Evolutionary conservation across 257 asterid genomes (phyloP).

Genomic region (Nicotiana noctiflora): DNA sequence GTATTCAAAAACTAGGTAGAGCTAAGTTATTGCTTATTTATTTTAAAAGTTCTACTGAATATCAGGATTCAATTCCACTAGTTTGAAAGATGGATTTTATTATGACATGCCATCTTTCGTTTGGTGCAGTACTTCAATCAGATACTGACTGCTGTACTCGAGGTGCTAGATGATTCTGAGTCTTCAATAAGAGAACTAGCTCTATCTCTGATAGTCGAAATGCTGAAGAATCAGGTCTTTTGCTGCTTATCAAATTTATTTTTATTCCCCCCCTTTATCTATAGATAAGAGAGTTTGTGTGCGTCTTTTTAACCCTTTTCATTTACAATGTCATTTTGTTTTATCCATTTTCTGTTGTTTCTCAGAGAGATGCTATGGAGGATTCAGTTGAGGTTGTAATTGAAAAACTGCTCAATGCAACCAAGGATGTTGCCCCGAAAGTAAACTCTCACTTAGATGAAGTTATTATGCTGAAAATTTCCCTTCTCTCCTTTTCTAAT

Average conservation of each 20-base stretch:
- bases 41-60: neutral
- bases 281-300: neutral
- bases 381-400: slow-evolving; percentile 85
- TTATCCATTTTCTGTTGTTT: slow-evolving; percentile 9
- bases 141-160: slow-evolving; percentile 83
- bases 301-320: neutral
- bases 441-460: slow-evolving; percentile 29
- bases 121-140: slow-evolving; percentile 87
- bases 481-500: slow-evolving; percentile 1
- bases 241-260: slow-evolving; percentile 2
- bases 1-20: slow-evolving; percentile 3
- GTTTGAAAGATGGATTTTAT: slow-evolving; percentile 3
- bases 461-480: neutral
- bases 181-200: slow-evolving; percentile 76
- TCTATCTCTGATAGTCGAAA: slow-evolving; percentile 66
- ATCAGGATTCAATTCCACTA: neutral
- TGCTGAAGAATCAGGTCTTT: slow-evolving; percentile 92
- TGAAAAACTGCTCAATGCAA: slow-evolving; percentile 81
- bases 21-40: neutral
- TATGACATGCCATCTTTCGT: slow-evolving; percentile 10
- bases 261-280: neutral
- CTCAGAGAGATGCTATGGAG: slow-evolving; percentile 85
- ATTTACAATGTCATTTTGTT: neutral
- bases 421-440: slow-evolving; percentile 70
- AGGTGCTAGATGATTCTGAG: slow-evolving; percentile 85